Percentiles rank a stretch among this genome's conserved stretches.
Conservation (phyloP, 2,329 filamentous ascomycete species). For the Sclerotinia spermophila region DNA sequence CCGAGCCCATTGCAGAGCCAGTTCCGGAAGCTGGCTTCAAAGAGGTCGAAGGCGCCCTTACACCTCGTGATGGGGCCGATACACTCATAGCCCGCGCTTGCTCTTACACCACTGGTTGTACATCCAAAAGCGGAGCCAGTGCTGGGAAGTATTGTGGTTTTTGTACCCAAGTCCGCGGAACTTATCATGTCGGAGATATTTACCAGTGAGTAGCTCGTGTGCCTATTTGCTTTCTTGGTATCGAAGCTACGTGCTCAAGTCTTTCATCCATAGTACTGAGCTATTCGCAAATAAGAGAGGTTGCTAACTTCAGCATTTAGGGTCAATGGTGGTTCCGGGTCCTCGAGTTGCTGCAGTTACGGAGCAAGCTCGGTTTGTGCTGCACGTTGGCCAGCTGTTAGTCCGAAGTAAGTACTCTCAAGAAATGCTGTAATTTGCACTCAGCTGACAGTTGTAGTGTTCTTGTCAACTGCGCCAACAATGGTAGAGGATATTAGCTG, state of each 20-base stretch:
- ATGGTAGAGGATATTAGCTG: conserved; percentile 8
- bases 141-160: conserved; percentile 19
- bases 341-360: conserved; percentile 16
- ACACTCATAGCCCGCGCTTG: conserved; percentile 14
- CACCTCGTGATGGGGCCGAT: not conserved
- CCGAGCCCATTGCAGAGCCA: not conserved
- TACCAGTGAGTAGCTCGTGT: conserved; percentile 13
- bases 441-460: not conserved
- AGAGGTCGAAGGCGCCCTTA: not conserved
- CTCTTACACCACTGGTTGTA: conserved; percentile 10
- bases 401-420: not conserved
- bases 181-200: conserved; percentile 4
- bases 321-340: conserved; percentile 15
- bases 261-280: not conserved
- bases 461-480: conserved; percentile 16
- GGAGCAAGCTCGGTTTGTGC: conserved; percentile 8
- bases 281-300: not conserved
- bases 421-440: not conserved
- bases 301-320: not conserved
- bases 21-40: conserved; percentile 1
- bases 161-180: conserved; percentile 18
- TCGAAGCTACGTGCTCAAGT: not conserved
- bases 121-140: conserved; percentile 7
- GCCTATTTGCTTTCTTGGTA: not conserved
- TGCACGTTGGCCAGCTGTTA: conserved; percentile 13